Conservation (phyloP, 225 moss, liverwort and hornwort genomes). For the Asterella californica region DNA sequence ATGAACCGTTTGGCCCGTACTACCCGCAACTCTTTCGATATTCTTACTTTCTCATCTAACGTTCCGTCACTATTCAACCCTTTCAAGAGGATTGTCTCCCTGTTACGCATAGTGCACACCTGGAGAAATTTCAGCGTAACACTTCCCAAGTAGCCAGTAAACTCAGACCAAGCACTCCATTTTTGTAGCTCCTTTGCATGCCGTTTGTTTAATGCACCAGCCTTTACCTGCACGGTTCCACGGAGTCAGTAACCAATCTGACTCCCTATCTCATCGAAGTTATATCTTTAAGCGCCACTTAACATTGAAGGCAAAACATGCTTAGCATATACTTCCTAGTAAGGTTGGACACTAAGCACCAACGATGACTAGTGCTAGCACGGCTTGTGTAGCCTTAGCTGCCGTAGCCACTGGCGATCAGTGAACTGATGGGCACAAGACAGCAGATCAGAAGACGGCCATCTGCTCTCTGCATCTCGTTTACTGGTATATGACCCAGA, state of each 20-base stretch:
- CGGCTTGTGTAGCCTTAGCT: too few relatives aligned
- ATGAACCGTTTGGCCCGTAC: constrained; percentile 66
- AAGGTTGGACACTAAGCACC: neutral
- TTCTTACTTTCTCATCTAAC: constrained; percentile 36
- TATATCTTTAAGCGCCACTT: neutral
- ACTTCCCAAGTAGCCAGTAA: constrained; percentile 86
- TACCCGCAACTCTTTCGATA: constrained; percentile 56
- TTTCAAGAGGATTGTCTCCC: constrained; percentile 57
- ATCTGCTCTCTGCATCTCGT: too few relatives aligned
- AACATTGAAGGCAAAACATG: too few relatives aligned
- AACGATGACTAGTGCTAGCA: neutral
- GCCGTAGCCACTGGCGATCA: too few relatives aligned
- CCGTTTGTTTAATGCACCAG: constrained; percentile 76
- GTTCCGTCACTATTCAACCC: constrained; percentile 53
- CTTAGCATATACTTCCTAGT: neutral
- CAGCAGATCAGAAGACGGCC: too few relatives aligned
- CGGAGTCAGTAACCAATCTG: neutral
- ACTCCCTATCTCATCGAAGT: neutral
- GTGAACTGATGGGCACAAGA: too few relatives aligned
- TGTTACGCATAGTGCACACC: constrained; percentile 47
- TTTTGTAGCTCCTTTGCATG: constrained; percentile 73
- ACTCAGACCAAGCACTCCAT: constrained; percentile 87
- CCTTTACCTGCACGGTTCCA: constrained; percentile 57
- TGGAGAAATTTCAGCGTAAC: constrained; percentile 70
- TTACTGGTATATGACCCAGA: too few relatives aligned